These are phyloP conservation scores for Aspergillus sp. DNA, from an alignment of 2,329 filamentous ascomycete genomes.

Conservation along the genomic window DNA sequence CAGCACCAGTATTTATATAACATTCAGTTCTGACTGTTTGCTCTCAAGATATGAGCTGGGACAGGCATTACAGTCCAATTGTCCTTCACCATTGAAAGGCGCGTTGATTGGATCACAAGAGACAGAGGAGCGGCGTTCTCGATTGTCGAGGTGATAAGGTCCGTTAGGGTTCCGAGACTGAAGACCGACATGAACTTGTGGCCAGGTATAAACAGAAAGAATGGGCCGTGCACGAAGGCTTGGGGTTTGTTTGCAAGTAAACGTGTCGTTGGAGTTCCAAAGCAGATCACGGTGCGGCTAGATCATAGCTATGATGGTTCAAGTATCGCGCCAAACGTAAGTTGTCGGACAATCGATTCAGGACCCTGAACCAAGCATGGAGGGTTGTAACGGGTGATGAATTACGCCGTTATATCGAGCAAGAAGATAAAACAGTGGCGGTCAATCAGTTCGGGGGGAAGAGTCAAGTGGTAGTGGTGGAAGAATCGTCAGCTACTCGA, in stretches of 20 bases:
- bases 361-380: background rate
- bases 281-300: conserved; percentile 1
- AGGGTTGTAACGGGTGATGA: background rate
- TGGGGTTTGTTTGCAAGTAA: conserved; percentile 16
- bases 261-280: background rate
- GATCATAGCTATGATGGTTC: conserved; percentile 7
- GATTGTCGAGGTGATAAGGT: background rate
- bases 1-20: conserved; percentile 10
- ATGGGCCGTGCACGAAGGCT: conserved; percentile 11
- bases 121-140: background rate
- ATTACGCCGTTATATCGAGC: background rate
- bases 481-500: conserved; percentile 15
- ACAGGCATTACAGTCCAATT: conserved; percentile 16
- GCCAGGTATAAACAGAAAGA: conserved; percentile 8
- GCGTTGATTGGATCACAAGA: conserved; percentile 1
- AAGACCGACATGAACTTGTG: background rate
- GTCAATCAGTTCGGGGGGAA: background rate
- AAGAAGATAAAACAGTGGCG: conserved; percentile 1
- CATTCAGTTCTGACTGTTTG: conserved; percentile 6
- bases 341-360: conserved; percentile 6
- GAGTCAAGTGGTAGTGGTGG: conserved; percentile 7
- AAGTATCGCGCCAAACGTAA: conserved; percentile 8
- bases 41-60: conserved; percentile 5
- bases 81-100: conserved; percentile 17
- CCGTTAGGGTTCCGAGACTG: background rate